Conservation (phyloP, 2,329 filamentous ascomycete species). For the Phialophora expanda region DNA sequence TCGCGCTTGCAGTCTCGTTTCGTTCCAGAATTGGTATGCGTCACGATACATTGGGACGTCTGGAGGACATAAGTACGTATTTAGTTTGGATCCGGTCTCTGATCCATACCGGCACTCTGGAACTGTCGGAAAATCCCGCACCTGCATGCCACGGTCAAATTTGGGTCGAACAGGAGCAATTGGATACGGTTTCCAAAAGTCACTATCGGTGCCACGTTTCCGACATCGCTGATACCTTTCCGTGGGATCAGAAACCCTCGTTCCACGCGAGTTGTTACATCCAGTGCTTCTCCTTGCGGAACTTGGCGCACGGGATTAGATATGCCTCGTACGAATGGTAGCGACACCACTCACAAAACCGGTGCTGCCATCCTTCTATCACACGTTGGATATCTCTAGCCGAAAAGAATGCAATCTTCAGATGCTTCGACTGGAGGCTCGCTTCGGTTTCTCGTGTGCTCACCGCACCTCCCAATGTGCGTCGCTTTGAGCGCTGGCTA, state of each 20-base stretch:
- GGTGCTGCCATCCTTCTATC: background rate
- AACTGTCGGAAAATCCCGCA: conserved; percentile 1
- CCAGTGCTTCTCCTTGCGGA: background rate
- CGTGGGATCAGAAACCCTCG: background rate
- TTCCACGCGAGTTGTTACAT: background rate
- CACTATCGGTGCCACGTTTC: background rate
- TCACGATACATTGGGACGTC: background rate
- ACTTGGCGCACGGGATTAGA: background rate
- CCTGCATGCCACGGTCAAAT: background rate
- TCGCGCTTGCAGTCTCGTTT: background rate
- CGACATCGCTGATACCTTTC: background rate
- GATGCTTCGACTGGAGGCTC: background rate
- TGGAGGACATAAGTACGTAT: background rate
- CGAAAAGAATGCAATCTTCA: background rate
- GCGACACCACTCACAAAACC: background rate
- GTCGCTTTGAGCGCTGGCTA: background rate
- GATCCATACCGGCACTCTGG: conserved; percentile 1
- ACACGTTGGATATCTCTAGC: background rate
- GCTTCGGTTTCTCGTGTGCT: background rate
- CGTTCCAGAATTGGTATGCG: background rate
- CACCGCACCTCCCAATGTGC: background rate
- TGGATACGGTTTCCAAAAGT: background rate
- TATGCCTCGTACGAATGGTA: background rate
- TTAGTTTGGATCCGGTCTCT: background rate
- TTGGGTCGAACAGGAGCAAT: background rate